Evolutionary conservation across 2,329 filamentous ascomycete species (phyloP).

Genomic region (Blastomyces silverae): DNA sequence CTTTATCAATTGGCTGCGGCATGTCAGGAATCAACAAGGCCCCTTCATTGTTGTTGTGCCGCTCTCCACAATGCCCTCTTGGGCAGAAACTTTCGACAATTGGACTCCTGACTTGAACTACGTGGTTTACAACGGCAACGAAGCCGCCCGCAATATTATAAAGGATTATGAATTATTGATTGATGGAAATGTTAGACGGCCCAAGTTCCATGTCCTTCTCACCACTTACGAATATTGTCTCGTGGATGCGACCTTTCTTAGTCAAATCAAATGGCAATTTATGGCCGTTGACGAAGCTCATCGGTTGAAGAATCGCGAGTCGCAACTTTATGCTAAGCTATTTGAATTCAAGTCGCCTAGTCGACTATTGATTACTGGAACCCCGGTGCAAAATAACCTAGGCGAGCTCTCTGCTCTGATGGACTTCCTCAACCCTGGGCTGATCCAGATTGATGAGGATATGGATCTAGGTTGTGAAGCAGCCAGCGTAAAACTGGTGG

Average conservation of each 20-base stretch:
- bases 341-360: constrained; percentile 80
- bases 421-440: constrained; percentile 95
- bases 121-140: constrained; percentile 89
- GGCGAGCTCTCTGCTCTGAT: constrained; percentile 86
- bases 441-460: constrained; percentile 83
- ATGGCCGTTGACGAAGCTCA: constrained; percentile 95
- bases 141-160: constrained; percentile 77
- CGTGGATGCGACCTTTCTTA: constrained; percentile 73
- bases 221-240: constrained; percentile 98
- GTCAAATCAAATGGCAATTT: constrained; percentile 94
- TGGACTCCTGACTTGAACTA: constrained; percentile 97
- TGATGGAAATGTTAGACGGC: constrained; percentile 77
- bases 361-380: constrained; percentile 90
- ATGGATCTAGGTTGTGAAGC: constrained; percentile 75
- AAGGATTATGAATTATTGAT: constrained; percentile 82
- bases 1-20: constrained; percentile 94
- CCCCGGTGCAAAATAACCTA: constrained; percentile 93
- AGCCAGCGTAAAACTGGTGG: constrained; percentile 78
- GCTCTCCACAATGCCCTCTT: constrained; percentile 92
- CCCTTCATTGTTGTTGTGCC: constrained; percentile 97
- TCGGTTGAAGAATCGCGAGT: constrained; percentile 91
- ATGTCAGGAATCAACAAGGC: constrained; percentile 81
- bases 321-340: constrained; percentile 81
- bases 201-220: constrained; percentile 95
- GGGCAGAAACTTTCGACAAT: constrained; percentile 94